Evolutionary conservation across 2,329 filamentous ascomycete species (phyloP).

Genomic region (Apiospora pterosperma): DNA sequence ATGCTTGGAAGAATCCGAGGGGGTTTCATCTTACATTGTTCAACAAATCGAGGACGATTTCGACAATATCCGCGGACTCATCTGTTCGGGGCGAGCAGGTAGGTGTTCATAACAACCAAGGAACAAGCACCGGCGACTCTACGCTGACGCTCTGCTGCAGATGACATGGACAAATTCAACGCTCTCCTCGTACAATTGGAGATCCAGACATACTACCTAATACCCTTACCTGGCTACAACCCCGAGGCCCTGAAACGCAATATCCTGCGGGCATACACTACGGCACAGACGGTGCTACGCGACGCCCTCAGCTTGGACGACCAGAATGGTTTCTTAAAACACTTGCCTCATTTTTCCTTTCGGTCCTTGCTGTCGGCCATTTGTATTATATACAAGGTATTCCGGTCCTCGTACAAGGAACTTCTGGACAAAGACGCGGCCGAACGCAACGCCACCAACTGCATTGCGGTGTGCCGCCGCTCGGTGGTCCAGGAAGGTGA

Average conservation of each 20-base stretch:
- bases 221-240: conserved; percentile 36
- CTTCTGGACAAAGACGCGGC: conserved; percentile 19
- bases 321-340: conserved; percentile 33
- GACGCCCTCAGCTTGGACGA: conserved; percentile 40
- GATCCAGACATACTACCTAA: conserved; percentile 51
- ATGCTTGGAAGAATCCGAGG: conserved; percentile 42
- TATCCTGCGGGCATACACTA: conserved; percentile 44
- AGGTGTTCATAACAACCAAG: conserved; percentile 6
- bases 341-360: conserved; percentile 48
- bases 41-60: conserved; percentile 50
- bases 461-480: conserved; percentile 32
- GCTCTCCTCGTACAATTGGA: conserved; percentile 48
- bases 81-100: conserved; percentile 47
- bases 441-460: conserved; percentile 25
- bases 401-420: conserved; percentile 41
- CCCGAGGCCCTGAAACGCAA: conserved; percentile 39
- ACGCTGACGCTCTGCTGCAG: not conserved
- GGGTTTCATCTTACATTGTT: conserved; percentile 44
- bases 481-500: conserved; percentile 48
- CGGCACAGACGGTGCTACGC: conserved; percentile 42
- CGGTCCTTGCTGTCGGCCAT: conserved; percentile 43
- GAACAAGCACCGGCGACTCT: not conserved
- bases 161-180: conserved; percentile 47
- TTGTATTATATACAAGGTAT: conserved; percentile 42
- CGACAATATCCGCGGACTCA: conserved; percentile 40